Base-by-base conservation (phyloP, 1,284 basidiomycete genomes). In the Sanghuangporus baumii region DNA sequence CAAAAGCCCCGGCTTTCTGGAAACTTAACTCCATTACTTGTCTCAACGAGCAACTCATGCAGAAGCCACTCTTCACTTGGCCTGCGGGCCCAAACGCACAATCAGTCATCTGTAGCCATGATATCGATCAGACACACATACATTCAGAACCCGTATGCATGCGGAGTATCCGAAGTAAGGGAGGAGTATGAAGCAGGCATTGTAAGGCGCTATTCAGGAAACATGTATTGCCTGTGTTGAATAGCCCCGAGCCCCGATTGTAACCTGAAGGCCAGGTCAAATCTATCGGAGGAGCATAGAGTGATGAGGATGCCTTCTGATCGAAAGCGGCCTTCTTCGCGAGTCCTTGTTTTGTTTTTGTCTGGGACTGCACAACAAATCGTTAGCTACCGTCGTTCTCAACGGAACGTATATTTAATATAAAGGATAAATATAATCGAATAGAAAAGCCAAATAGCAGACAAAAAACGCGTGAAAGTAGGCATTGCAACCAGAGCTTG, bases 201-300 rank as follows among this genome's bases (percentile, higher is more conserved):
- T 99, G 97, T 63, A 99, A 78, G 38, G 91, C 93, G 67, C 94
- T 95, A 75, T 99, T 99, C 69, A 98, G 79, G 75, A 98, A 99
- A 76, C 97, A 99, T 1, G 94, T 97, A 74, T 98, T 99, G 57
- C 94, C 94, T n/a, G 79, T 87, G 75, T 99, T 99, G 70, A 86
- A 79, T 41, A 99, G 78, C 0, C 96, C 96, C 62, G 71, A 74
- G 20, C 83, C 90, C 63, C 83, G 74, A 59, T 69, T 71, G 59
- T 73, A 73, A 52, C 71, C 72, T 18, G 72, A 61, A 1, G 87
- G 86, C 85, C 79, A 89, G 59, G 83, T 71, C 55, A 79, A 73
- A 66, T 88, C 85, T 60, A 91, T 79, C 40, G 79, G 73, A 46
- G 78, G 77, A 9, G 76, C 72, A 68, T 82, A 81, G 16, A 89